A percentile compares a stretch with the other conserved stretches of the same genome.
Evolutionary conservation across 148 eudicot species (phyloP).

Genomic region (Cornus suecica): DNA sequence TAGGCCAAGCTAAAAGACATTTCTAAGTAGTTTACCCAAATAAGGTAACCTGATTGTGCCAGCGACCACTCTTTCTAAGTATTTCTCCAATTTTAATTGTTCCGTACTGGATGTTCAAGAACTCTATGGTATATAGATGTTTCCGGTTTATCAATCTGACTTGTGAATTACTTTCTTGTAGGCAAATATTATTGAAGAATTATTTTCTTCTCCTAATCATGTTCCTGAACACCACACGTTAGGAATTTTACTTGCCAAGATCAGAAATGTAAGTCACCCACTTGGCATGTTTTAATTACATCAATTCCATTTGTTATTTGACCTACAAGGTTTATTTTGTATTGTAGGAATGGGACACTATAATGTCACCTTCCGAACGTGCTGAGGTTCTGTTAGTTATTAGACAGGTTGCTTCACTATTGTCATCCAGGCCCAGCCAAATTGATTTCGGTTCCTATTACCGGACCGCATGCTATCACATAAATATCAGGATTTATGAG

Average conservation of each 20-base stretch:
- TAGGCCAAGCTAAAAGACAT: not conserved
- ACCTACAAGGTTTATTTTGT: constrained; percentile 6
- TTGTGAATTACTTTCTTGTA: constrained; percentile 21
- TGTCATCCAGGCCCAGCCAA: constrained; percentile 36
- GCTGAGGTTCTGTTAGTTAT: constrained; percentile 55
- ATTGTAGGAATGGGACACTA: constrained; percentile 64
- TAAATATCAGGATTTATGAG: constrained; percentile 76
- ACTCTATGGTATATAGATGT: not conserved
- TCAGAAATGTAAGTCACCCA: constrained; percentile 55
- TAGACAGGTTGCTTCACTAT: constrained; percentile 41
- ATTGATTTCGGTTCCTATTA: constrained; percentile 41
- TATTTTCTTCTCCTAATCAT: constrained; percentile 35
- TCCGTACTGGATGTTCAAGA: not conserved
- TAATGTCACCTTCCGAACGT: constrained; percentile 58
- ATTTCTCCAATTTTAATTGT: not conserved
- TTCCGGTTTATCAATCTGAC: constrained; percentile 9
- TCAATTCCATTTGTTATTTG: constrained; percentile 6
- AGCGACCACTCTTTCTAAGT: not conserved
- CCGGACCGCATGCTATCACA: constrained; percentile 61
- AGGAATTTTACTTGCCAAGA: constrained; percentile 51
- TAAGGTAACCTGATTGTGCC: not conserved
- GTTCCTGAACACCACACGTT: constrained; percentile 38
- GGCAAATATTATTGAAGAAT: constrained; percentile 81
- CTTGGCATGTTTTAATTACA: constrained; percentile 5
- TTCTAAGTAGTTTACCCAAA: not conserved